A percentile compares a stretch with the other conserved stretches of the same genome.
Evolutionary conservation across 208 protist species (phyloP).

Genomic region (Borovskyia barvae): DNA sequence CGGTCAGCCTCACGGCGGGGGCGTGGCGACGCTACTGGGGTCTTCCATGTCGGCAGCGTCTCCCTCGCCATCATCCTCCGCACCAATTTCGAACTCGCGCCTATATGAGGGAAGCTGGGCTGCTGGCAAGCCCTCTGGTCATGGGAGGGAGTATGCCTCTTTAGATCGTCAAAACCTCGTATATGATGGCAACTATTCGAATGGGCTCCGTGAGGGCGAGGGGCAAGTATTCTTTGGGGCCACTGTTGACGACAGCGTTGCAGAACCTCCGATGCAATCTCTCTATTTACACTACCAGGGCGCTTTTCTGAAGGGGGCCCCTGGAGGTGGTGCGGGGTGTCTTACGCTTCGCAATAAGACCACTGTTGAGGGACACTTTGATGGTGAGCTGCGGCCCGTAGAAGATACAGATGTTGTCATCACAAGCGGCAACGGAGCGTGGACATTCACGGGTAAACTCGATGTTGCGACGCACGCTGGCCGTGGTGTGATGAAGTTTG

Average conservation of each 20-base stretch:
- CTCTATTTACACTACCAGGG: slow-evolving; percentile 42
- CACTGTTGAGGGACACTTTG: slow-evolving; percentile 66
- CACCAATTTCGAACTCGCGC: background rate
- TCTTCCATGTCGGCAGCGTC: background rate
- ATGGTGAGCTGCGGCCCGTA: slow-evolving; percentile 22
- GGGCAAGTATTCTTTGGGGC: slow-evolving; percentile 33
- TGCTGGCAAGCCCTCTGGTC: slow-evolving; percentile 43
- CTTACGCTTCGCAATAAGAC: slow-evolving; percentile 62
- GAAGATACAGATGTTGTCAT: slow-evolving; percentile 4
- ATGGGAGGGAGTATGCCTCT: slow-evolving; percentile 18
- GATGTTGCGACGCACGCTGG: slow-evolving; percentile 31
- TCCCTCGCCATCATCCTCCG: no score
- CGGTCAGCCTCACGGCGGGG: slow-evolving; percentile 61
- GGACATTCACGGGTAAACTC: slow-evolving; percentile 49
- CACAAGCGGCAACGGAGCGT: slow-evolving; percentile 13
- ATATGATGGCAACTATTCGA: slow-evolving; percentile 69
- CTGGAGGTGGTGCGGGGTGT: slow-evolving; percentile 39
- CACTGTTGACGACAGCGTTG: slow-evolving; percentile 1
- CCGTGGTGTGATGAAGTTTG: slow-evolving; percentile 47
- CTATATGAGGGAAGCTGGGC: slow-evolving; percentile 68
- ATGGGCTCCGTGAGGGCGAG: slow-evolving; percentile 47
- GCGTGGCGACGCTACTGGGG: slow-evolving; percentile 21
- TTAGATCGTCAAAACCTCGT: slow-evolving; percentile 10
- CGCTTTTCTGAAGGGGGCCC: slow-evolving; percentile 31
- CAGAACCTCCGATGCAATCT: background rate